Conservation (phyloP, 2,329 filamentous ascomycete species). For the Trichoderma sp. region DNA sequence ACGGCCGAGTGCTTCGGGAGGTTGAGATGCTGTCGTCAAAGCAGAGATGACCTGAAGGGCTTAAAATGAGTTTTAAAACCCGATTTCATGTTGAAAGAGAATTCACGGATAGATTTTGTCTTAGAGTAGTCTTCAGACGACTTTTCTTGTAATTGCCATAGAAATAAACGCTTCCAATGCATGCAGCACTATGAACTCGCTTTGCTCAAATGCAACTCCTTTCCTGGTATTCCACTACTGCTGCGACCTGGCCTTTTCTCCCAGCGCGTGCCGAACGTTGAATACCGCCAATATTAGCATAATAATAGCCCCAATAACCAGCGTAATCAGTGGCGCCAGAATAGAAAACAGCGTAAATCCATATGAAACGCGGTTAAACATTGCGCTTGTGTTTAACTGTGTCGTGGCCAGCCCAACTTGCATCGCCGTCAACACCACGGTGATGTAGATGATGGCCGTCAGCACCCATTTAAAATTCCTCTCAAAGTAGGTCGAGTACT, state of each 20-base stretch:
- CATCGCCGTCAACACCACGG: constrained; percentile 50
- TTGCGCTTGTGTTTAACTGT: constrained; percentile 33
- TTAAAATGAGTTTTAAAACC: too few species aligned
- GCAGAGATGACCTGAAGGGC: background rate
- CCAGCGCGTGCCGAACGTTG: background rate
- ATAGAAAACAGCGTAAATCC: constrained; percentile 52
- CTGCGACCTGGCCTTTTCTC: too few species aligned
- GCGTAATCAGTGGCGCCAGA: background rate
- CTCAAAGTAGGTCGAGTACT: constrained; percentile 28
- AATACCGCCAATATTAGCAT: background rate
- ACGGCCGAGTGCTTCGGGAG: constrained; percentile 23
- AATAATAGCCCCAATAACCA: background rate
- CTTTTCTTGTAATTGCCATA: too few species aligned
- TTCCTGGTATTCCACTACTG: too few species aligned
- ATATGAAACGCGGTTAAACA: constrained; percentile 46
- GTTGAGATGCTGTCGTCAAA: constrained; percentile 26
- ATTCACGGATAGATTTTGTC: background rate
- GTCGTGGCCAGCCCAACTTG: constrained; percentile 47
- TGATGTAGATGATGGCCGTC: constrained; percentile 43
- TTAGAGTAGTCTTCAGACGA: background rate
- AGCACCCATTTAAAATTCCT: constrained; percentile 44
- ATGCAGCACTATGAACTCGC: too few species aligned
- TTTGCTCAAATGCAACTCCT: background rate
- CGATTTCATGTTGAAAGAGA: background rate
- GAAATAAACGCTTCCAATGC: too few species aligned